Conservation (phyloP, 2,329 filamentous ascomycete species). For the Epichloe amarillans region DNA sequence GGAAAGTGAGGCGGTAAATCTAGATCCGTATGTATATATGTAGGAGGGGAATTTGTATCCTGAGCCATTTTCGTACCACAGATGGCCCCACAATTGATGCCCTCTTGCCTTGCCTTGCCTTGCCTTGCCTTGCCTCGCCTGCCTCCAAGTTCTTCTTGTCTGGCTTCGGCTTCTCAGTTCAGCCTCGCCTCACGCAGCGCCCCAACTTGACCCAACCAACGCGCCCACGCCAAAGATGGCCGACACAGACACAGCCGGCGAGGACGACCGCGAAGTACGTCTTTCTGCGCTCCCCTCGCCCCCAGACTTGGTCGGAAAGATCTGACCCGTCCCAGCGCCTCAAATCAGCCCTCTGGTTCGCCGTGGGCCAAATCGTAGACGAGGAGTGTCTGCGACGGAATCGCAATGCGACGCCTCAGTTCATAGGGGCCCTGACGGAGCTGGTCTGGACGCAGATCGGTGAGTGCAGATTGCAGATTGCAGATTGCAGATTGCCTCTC, state of each 20-base stretch:
- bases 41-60: neutral
- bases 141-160: neutral
- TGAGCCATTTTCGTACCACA: too few species aligned
- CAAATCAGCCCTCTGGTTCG: conserved; percentile 75
- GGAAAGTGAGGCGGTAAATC: neutral
- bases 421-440: conserved; percentile 76
- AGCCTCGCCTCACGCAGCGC: neutral
- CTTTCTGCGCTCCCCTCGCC: neutral
- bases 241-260: conserved; percentile 15
- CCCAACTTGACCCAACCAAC: neutral
- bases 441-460: conserved; percentile 80
- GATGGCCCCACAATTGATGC: too few species aligned
- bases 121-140: too few species aligned
- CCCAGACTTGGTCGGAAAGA: neutral
- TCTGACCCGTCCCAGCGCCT: conserved; percentile 43
- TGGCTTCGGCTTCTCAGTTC: neutral
- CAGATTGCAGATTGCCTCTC: too few species aligned
- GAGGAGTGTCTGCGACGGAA: conserved; percentile 50
- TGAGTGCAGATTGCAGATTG: conserved; percentile 22
- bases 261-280: conserved; percentile 25
- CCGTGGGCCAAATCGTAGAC: conserved; percentile 78
- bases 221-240: conserved; percentile 14
- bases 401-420: conserved; percentile 82
- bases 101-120: too few species aligned
- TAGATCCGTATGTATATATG: neutral